Evolutionary conservation across 1,284 basidiomycete species (phyloP).

Genomic region (Puccinia novopanici): DNA sequence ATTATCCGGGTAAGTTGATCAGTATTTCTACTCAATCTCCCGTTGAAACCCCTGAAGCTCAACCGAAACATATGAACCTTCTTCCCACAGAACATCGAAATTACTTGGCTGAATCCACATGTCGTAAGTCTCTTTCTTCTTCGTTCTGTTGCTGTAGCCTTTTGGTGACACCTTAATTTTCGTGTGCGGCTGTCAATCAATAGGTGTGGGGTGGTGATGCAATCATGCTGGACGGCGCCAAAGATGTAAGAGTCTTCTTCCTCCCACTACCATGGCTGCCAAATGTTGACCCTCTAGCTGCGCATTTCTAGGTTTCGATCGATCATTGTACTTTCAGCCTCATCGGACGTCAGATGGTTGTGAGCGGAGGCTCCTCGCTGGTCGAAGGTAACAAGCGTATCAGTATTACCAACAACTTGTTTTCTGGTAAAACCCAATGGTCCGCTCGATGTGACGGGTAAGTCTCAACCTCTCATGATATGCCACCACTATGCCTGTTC

Average conservation of each 20-base stretch:
- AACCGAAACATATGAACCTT: neutral
- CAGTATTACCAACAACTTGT: slow-evolving; percentile 26
- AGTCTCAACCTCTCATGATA: neutral
- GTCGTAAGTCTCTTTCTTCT: neutral
- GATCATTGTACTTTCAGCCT: slow-evolving; percentile 48
- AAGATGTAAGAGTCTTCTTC: slow-evolving; percentile 3
- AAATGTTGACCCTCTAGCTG: neutral
- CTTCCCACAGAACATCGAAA: slow-evolving; percentile 7
- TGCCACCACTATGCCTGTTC: neutral
- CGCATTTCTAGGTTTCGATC: slow-evolving; percentile 29
- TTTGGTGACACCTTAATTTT: neutral
- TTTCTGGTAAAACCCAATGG: slow-evolving; percentile 32
- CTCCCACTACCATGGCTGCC: too few relatives aligned
- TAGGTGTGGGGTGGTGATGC: slow-evolving; percentile 50
- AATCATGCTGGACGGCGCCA: slow-evolving; percentile 19
- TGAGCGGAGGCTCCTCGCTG: neutral
- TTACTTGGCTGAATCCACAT: slow-evolving; percentile 31
- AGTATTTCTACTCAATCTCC: neutral
- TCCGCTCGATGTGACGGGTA: slow-evolving; percentile 21
- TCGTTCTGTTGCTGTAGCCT: neutral
- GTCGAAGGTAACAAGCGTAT: neutral
- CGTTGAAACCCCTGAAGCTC: neutral
- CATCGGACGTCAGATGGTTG: slow-evolving; percentile 46
- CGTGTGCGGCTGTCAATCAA: neutral
- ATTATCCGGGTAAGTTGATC: slow-evolving; percentile 18